Evolutionary conservation across 2,329 filamentous ascomycete genomes (phyloP).

Genomic region (Colletotrichum lentis): DNA sequence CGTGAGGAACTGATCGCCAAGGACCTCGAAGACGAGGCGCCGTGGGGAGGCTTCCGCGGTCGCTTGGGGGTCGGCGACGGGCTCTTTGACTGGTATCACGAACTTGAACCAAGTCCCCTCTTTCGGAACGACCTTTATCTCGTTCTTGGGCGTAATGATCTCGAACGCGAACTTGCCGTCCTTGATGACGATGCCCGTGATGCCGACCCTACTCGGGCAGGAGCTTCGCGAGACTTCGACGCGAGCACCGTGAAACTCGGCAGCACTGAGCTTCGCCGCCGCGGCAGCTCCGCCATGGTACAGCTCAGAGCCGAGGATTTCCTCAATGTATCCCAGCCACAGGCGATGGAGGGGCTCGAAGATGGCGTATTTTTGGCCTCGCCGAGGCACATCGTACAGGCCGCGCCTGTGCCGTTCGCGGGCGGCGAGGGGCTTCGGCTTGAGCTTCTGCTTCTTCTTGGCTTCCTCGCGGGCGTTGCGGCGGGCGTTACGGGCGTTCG

Average conservation of each 20-base stretch:
- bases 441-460: conserved; percentile 57
- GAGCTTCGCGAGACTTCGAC: conserved; percentile 83
- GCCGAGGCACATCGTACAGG: conserved; percentile 77
- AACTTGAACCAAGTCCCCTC: conserved; percentile 88
- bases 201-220: conserved; percentile 82
- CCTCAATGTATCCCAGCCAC: conserved; percentile 86
- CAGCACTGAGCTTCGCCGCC: conserved; percentile 80
- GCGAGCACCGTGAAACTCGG: conserved; percentile 89
- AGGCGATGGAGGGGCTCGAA: conserved; percentile 80
- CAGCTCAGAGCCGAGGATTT: conserved; percentile 73
- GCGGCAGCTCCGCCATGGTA: conserved; percentile 64
- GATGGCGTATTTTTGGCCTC: conserved; percentile 74
- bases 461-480: conserved; percentile 58
- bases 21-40: conserved; percentile 79
- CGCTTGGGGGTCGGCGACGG: conserved; percentile 34
- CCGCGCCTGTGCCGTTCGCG: conserved; percentile 77
- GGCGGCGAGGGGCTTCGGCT: conserved; percentile 77
- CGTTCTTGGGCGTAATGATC: conserved; percentile 75
- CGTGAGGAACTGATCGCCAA: conserved; percentile 86
- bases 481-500: conserved; percentile 66
- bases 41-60: conserved; percentile 40
- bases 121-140: conserved; percentile 84
- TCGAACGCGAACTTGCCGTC: conserved; percentile 90
- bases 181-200: conserved; percentile 85
- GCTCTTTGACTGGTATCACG: conserved; percentile 61